A percentile compares a stretch with the other conserved stretches of the same genome.
Conservation (phyloP, 805 yeast genomes). For the Candida glaebosa region DNA sequence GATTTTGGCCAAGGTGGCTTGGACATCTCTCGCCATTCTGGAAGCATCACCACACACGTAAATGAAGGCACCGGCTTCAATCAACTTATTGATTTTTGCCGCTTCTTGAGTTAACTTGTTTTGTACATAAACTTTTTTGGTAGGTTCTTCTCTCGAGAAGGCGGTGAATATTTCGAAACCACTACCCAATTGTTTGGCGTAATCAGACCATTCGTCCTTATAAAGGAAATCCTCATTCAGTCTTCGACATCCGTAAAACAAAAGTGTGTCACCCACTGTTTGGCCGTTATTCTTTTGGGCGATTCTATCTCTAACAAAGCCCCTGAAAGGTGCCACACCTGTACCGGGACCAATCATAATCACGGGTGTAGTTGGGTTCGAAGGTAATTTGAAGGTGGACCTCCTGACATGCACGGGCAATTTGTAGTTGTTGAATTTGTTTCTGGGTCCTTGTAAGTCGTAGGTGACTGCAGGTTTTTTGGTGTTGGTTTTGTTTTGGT, state of each 20-base stretch:
- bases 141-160: slow-evolving; percentile 69
- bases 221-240: slow-evolving; percentile 79
- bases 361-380: slow-evolving; percentile 77
- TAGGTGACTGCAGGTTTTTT: slow-evolving; percentile 52
- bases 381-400: slow-evolving; percentile 90
- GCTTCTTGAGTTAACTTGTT: slow-evolving; percentile 59
- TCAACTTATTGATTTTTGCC: slow-evolving; percentile 51
- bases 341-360: slow-evolving; percentile 98
- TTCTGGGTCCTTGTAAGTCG: slow-evolving; percentile 83
- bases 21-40: slow-evolving; percentile 93
- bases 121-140: slow-evolving; percentile 76
- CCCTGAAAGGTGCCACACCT: slow-evolving; percentile 98
- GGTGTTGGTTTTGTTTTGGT: slow-evolving; percentile 45
- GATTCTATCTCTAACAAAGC: slow-evolving; percentile 87
- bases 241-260: slow-evolving; percentile 87
- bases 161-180: slow-evolving; percentile 75
- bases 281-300: slow-evolving; percentile 34
- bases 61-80: slow-evolving; percentile 73
- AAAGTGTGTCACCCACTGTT: slow-evolving; percentile 62
- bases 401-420: slow-evolving; percentile 92
- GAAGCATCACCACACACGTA: slow-evolving; percentile 98
- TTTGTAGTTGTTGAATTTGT: slow-evolving; percentile 47
- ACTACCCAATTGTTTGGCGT: slow-evolving; percentile 56
- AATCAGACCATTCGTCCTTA: slow-evolving; percentile 84
- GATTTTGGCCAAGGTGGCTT: slow-evolving; percentile 60